Conservation (phyloP, 495 filamentous ascomycete species). For the Pyronema domesticum region DNA sequence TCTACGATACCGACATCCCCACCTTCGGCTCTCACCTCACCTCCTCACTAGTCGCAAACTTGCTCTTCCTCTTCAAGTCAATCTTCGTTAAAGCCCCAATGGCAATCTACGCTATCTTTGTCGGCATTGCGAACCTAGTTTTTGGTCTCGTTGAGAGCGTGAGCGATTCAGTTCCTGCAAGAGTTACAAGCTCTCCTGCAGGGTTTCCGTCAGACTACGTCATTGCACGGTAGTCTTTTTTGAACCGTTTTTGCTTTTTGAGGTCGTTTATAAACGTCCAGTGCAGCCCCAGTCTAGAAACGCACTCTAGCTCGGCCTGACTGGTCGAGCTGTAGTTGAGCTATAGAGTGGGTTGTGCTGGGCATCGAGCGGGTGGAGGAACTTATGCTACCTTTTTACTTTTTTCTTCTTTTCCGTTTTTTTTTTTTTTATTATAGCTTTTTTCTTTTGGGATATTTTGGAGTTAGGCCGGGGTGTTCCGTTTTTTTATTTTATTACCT, state of each 20-base stretch:
- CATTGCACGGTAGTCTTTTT: neutral
- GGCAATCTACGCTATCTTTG: neutral
- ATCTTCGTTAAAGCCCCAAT: neutral
- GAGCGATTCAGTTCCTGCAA: neutral
- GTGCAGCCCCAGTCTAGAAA: no score
- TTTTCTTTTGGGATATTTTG: no score
- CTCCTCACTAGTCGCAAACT: neutral
- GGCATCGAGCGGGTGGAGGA: no score
- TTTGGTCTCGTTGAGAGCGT: neutral
- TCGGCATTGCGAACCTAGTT: neutral
- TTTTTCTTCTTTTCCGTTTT: no score
- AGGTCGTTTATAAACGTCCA: neutral
- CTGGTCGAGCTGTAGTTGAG: no score
- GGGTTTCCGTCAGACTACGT: neutral
- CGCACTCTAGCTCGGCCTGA: no score
- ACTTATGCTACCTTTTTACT: no score
- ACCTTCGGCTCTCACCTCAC: constrained; percentile 1
- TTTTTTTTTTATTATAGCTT: no score
- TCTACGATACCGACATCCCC: neutral
- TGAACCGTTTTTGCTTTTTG: neutral
- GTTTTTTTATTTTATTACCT: no score
- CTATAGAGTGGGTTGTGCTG: no score
- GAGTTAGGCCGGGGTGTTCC: no score
- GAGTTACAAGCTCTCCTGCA: neutral
- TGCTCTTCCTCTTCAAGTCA: neutral